Conservation (phyloP, 2,329 filamentous ascomycete genomes). For the Diplodia sapinea region DNA sequence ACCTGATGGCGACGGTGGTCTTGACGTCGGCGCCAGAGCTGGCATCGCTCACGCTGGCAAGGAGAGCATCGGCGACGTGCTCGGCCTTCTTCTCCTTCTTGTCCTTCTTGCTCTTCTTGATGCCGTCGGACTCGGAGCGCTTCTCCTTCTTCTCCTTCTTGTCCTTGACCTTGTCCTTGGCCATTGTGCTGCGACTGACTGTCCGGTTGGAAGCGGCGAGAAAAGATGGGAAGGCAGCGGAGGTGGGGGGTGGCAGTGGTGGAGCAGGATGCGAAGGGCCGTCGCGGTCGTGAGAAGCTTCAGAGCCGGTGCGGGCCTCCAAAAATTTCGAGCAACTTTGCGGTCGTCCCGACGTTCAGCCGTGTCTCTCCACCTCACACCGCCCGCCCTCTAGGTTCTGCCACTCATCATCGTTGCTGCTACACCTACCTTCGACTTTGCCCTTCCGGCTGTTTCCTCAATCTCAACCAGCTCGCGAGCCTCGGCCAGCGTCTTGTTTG, state of each 20-base stretch:
- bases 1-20: slow-evolving; percentile 55
- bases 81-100: slow-evolving; percentile 44
- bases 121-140: slow-evolving; percentile 52
- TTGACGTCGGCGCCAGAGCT: slow-evolving; percentile 21
- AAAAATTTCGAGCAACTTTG: slow-evolving; percentile 31
- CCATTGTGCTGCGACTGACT: slow-evolving; percentile 38
- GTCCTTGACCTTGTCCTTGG: slow-evolving; percentile 50
- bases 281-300: slow-evolving; percentile 26
- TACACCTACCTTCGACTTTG: not conserved
- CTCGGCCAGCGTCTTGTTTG: not conserved
- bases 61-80: slow-evolving; percentile 63
- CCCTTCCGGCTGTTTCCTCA: not conserved
- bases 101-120: slow-evolving; percentile 54
- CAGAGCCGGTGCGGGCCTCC: slow-evolving; percentile 16
- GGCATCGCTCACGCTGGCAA: slow-evolving; percentile 61
- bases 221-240: not conserved
- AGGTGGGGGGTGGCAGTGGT: slow-evolving; percentile 3
- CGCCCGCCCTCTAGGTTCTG: no score
- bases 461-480: not conserved
- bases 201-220: not conserved
- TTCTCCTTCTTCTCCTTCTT: slow-evolving; percentile 74
- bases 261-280: slow-evolving; percentile 8
- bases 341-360: not conserved
- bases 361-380: not conserved
- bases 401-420: no score